These are phyloP conservation scores for Pyrenula massariospora DNA, from an alignment of 495 filamentous ascomycete species.

Conservation along the genomic window DNA sequence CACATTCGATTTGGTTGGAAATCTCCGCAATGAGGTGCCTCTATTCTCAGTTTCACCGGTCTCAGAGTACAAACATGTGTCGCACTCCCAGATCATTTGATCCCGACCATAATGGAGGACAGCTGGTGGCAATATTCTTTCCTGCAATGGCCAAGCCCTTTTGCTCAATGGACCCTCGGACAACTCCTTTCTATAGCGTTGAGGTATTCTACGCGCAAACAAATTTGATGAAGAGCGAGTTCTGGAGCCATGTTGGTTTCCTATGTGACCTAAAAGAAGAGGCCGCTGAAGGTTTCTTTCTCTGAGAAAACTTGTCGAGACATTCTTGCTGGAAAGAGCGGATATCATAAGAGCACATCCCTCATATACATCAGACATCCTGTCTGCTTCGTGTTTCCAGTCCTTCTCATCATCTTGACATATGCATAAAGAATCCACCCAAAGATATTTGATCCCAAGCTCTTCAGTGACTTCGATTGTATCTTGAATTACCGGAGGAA, in stretches of 20 bases:
- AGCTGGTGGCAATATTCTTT: not conserved
- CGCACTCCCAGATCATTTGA: not conserved
- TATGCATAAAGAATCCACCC: slow-evolving; percentile 6
- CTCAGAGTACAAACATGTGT: not conserved
- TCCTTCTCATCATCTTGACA: slow-evolving; percentile 5
- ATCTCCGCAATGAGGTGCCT: not conserved
- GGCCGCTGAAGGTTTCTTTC: not conserved
- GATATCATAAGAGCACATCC: slow-evolving; percentile 3
- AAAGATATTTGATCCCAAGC: slow-evolving; percentile 3
- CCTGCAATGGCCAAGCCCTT: not conserved
- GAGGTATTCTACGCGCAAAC: not conserved
- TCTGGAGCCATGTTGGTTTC: not conserved
- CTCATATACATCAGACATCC: slow-evolving; percentile 2
- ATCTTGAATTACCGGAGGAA: slow-evolving; percentile 4
- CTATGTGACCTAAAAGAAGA: not conserved
- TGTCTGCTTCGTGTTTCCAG: not conserved
- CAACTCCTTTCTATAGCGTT: not conserved
- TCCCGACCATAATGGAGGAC: not conserved
- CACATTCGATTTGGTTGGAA: not conserved
- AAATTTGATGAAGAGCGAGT: not conserved
- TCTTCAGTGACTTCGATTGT: slow-evolving; percentile 2
- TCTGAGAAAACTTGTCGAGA: not conserved
- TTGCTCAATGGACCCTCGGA: not conserved
- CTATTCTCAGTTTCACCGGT: not conserved
- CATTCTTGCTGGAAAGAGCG: slow-evolving; percentile 1